These are phyloP conservation scores for Histomonas meleagridis DNA, from an alignment of 208 protist species.

Conservation along the genomic window DNA sequence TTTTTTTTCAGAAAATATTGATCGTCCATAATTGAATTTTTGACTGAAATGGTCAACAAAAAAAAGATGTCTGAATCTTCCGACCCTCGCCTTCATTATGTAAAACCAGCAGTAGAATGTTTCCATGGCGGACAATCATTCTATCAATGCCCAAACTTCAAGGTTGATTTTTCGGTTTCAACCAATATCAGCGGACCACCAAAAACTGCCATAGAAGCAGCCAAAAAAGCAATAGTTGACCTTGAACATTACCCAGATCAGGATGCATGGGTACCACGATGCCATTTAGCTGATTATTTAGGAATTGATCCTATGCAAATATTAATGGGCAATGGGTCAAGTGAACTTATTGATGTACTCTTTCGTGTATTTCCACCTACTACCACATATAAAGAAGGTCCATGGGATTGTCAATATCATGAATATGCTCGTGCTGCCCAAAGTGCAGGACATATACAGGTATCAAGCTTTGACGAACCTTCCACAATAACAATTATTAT, in stretches of 20 bases:
- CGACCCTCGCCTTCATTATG: neutral
- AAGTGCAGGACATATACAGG: neutral
- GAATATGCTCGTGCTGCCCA: neutral
- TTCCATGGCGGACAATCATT: neutral
- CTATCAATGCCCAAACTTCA: neutral
- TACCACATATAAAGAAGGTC: neutral
- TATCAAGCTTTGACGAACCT: neutral
- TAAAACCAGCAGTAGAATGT: neutral
- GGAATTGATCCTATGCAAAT: neutral
- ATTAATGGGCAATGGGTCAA: neutral
- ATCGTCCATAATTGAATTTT: no score
- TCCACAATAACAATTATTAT: neutral
- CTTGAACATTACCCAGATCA: slow-evolving; percentile 27
- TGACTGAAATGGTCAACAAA: no score
- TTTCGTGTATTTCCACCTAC: neutral
- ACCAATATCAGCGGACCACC: neutral
- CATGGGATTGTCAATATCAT: neutral
- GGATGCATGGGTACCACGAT: slow-evolving; percentile 13
- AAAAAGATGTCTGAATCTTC: no score
- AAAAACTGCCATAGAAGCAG: neutral
- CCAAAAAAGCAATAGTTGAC: neutral
- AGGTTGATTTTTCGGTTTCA: neutral
- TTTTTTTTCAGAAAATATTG: no score
- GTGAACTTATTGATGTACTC: neutral
- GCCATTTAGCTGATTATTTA: neutral